Conservation (phyloP, 2,329 filamentous ascomycete genomes). For the Neonectria neomacrospora region DNA sequence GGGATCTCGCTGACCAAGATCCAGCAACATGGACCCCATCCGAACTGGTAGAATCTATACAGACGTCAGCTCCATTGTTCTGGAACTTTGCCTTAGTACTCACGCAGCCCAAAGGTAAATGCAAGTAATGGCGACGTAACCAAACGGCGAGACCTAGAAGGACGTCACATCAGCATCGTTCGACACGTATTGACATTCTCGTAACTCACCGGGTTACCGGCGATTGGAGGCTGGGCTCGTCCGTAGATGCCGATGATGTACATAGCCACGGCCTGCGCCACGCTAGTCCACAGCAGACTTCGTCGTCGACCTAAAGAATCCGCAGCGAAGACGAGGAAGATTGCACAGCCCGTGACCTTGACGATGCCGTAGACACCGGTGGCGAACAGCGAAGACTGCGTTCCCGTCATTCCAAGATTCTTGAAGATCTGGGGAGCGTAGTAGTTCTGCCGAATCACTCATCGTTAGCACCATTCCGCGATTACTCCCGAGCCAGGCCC, state of each 20-base stretch:
- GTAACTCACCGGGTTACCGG: conserved; percentile 56
- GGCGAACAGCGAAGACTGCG: conserved; percentile 71
- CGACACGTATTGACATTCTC: background rate
- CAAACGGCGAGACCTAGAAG: conserved; percentile 67
- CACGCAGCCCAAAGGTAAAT: conserved; percentile 76
- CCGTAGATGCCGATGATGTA: conserved; percentile 79
- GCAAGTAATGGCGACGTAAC: conserved; percentile 76
- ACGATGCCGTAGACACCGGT: conserved; percentile 80
- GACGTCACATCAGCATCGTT: background rate
- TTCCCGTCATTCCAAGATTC: conserved; percentile 69
- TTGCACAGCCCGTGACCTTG: conserved; percentile 71
- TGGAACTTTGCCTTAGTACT: conserved; percentile 27
- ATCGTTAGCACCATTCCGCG: background rate
- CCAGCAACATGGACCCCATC: conserved; percentile 79
- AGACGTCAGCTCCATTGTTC: conserved; percentile 30
- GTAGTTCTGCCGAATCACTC: conserved; percentile 61
- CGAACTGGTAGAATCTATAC: conserved; percentile 70
- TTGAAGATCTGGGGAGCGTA: conserved; percentile 77
- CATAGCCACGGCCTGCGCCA: conserved; percentile 71
- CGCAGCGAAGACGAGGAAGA: conserved; percentile 74
- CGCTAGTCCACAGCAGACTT: conserved; percentile 72
- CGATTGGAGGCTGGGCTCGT: conserved; percentile 67
- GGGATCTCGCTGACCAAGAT: conserved; percentile 77
- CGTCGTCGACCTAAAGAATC: conserved; percentile 74
- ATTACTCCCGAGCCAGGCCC: background rate